phyloP scores from a whole-genome alignment of 805 yeast species.

The Debaryomyces prosopidis region DNA sequence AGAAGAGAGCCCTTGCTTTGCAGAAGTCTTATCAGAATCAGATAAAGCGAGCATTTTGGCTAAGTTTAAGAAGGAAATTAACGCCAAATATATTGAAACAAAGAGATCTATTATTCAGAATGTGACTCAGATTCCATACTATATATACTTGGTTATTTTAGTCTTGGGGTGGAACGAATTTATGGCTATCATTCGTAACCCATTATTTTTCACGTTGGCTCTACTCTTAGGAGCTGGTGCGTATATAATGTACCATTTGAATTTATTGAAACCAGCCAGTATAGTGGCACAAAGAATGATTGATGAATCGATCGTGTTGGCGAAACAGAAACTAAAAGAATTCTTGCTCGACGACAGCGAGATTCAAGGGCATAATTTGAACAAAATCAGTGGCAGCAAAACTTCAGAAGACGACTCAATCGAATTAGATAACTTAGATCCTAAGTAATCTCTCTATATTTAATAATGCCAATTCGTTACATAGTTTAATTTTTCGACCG shows the following conservation, averaged over 20 bases:
- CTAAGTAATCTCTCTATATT: too few species aligned
- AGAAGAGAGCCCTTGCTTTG: conserved; percentile 42
- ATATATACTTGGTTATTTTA: conserved; percentile 69
- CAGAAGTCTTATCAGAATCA: conserved; percentile 55
- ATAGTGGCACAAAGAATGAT: conserved; percentile 57
- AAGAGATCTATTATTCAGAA: conserved; percentile 81
- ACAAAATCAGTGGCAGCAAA: conserved; percentile 10
- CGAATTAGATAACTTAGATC: conserved; percentile 13
- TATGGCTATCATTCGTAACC: conserved; percentile 82
- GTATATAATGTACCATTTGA: conserved; percentile 68
- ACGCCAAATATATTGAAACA: conserved; percentile 80
- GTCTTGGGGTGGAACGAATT: conserved; percentile 96
- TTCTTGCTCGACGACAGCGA: conserved; percentile 53
- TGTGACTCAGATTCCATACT: conserved; percentile 79
- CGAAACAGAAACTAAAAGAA: conserved; percentile 60
- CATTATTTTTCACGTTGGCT: conserved; percentile 69
- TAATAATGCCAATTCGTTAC: too few species aligned
- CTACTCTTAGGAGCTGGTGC: conserved; percentile 59
- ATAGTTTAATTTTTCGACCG: too few species aligned
- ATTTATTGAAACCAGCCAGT: conserved; percentile 75
- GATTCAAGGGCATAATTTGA: conserved; percentile 19
- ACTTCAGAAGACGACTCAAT: conserved; percentile 10
- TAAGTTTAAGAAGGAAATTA: conserved; percentile 72
- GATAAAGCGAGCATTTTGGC: conserved; percentile 58
- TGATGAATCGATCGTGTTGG: conserved; percentile 56